Conservation (phyloP, 441 rosid species). For the Populus hybrid region DNA sequence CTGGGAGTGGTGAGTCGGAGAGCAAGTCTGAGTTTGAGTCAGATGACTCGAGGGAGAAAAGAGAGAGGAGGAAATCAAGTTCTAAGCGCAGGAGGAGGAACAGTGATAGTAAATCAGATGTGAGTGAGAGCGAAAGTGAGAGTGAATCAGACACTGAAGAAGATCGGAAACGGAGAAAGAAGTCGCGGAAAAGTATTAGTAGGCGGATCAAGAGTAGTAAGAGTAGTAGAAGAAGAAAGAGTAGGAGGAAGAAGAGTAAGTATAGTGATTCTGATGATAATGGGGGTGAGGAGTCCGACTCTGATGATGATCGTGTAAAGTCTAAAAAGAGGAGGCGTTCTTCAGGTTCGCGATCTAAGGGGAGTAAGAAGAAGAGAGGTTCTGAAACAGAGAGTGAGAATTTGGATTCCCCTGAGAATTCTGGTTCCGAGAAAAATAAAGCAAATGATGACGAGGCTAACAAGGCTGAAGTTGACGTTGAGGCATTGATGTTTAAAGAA, state of each 20-base stretch:
- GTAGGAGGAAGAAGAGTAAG: conserved; percentile 38
- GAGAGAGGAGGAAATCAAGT: conserved; percentile 11
- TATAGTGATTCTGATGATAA: conserved; percentile 56
- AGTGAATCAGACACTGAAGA: conserved; percentile 48
- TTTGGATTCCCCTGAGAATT: conserved; percentile 20
- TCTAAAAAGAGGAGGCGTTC: conserved; percentile 37
- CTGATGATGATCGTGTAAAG: conserved; percentile 27
- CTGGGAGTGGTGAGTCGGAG: conserved; percentile 10
- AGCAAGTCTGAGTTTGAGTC: conserved; percentile 31
- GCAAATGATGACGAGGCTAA: conserved; percentile 36
- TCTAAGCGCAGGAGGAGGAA: conserved; percentile 28
- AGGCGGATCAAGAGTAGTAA: conserved; percentile 29
- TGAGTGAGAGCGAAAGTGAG: conserved; percentile 33
- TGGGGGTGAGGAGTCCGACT: conserved; percentile 32
- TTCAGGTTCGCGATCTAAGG: conserved; percentile 23
- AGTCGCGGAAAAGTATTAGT: conserved; percentile 31
- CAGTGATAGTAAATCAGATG: conserved; percentile 40
- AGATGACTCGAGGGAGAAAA: conserved; percentile 23
- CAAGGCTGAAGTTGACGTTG: conserved; percentile 53
- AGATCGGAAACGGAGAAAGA: conserved; percentile 40
- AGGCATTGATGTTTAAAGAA: conserved; percentile 63
- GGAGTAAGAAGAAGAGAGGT: conserved; percentile 25
- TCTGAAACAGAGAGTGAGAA: conserved; percentile 43
- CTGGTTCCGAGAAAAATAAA: conserved; percentile 31
- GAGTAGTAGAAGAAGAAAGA: conserved; percentile 34